These are phyloP conservation scores for Zymoseptoria brevis DNA, from an alignment of 2,329 filamentous ascomycete genomes.

Conservation along the genomic window DNA sequence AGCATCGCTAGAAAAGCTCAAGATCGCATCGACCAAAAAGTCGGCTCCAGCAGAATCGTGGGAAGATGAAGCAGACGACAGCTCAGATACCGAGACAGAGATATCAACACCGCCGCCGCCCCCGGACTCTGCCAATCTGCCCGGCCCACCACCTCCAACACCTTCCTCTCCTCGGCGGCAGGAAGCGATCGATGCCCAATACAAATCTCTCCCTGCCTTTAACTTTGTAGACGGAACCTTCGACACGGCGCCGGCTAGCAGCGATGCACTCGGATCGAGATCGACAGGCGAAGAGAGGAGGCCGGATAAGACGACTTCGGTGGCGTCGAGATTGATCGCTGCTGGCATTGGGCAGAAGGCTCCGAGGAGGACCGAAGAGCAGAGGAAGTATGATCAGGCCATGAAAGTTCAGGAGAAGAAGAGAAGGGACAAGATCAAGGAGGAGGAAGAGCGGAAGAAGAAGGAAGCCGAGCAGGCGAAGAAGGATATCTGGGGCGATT, in stretches of 20 bases:
- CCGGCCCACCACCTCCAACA: slow-evolving; percentile 57
- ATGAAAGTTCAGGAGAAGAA: slow-evolving; percentile 78
- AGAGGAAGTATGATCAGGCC: slow-evolving; percentile 75
- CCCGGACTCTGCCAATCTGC: slow-evolving; percentile 22
- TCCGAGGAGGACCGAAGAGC: slow-evolving; percentile 78
- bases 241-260: not conserved
- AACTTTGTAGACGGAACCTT: slow-evolving; percentile 15
- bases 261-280: not conserved
- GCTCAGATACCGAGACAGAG: slow-evolving; percentile 24
- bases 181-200: slow-evolving; percentile 4
- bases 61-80: slow-evolving; percentile 60
- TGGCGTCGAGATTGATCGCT: slow-evolving; percentile 82
- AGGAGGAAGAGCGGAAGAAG: slow-evolving; percentile 54
- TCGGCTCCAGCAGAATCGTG: slow-evolving; percentile 54
- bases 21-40: slow-evolving; percentile 29
- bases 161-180: slow-evolving; percentile 49
- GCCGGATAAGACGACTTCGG: slow-evolving; percentile 90
- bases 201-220: slow-evolving; percentile 21
- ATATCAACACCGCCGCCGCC: slow-evolving; percentile 22
- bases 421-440: slow-evolving; percentile 63
- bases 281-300: slow-evolving; percentile 22
- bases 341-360: slow-evolving; percentile 74
- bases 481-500: slow-evolving; percentile 76
- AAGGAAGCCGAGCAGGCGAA: slow-evolving; percentile 66
- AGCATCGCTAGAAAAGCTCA: slow-evolving; percentile 27